phyloP scores from a whole-genome alignment of 208 protist genomes.

The Leishmania turanica region DNA sequence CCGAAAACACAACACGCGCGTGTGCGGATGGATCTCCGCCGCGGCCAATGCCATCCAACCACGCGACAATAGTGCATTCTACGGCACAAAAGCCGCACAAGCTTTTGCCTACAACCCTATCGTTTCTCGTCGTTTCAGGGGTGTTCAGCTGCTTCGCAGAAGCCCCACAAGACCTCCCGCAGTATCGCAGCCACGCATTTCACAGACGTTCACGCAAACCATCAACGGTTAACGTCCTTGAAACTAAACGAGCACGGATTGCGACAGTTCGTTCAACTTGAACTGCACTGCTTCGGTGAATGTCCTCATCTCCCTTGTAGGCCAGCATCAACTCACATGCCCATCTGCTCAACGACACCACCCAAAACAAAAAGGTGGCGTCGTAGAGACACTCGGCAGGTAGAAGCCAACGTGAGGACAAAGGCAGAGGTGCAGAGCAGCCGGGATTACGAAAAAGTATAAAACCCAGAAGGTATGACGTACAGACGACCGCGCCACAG shows the following conservation, averaged over 20 bases:
- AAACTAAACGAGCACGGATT: accelerated
- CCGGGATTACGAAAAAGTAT: no score
- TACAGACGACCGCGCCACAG: accelerated
- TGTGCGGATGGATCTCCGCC: no score
- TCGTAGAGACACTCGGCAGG: no score
- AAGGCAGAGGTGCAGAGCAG: no score
- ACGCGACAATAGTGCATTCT: neutral
- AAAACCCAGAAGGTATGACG: no score
- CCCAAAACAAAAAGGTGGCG: no score
- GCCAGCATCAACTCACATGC: no score
- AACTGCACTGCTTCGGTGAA: neutral
- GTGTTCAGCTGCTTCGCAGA: no score
- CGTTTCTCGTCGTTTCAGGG: neutral
- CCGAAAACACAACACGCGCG: neutral
- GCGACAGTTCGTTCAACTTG: neutral
- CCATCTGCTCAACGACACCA: no score
- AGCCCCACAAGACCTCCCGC: neutral
- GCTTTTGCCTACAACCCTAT: no score
- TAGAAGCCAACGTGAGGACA: no score
- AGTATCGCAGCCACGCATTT: no score
- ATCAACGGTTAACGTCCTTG: neutral
- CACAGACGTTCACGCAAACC: neutral
- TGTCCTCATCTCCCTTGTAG: neutral
- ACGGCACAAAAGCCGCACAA: neutral
- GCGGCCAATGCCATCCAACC: neutral